phyloP scores from a whole-genome alignment of 805 yeast genomes.

The Wickerhamiella hasegawae region DNA sequence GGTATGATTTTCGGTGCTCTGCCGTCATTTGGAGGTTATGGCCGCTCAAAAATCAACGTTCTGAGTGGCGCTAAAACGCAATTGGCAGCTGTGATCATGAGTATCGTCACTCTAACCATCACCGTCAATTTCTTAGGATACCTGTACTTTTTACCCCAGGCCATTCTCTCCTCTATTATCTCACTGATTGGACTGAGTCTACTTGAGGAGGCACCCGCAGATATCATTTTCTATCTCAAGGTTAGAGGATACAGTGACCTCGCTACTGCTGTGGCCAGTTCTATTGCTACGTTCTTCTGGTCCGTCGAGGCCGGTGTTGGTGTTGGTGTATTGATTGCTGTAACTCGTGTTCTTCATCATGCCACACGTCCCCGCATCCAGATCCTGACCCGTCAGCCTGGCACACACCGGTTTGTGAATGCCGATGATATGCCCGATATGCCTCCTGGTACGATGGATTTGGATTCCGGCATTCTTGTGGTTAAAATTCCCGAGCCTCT shows the following conservation, averaged over 20 bases:
- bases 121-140: slow-evolving; percentile 42
- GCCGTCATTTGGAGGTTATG: slow-evolving; percentile 94
- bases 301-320: slow-evolving; percentile 84
- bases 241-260: slow-evolving; percentile 69
- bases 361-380: slow-evolving; percentile 74
- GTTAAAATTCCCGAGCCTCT: slow-evolving; percentile 79
- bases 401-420: slow-evolving; percentile 46
- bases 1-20: slow-evolving; percentile 44
- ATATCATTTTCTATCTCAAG: slow-evolving; percentile 52
- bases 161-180: slow-evolving; percentile 67
- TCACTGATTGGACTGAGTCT: slow-evolving; percentile 61
- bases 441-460: slow-evolving; percentile 20
- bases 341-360: slow-evolving; percentile 63
- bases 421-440: slow-evolving; percentile 42
- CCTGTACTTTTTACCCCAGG: slow-evolving; percentile 60
- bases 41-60: slow-evolving; percentile 78
- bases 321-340: slow-evolving; percentile 69
- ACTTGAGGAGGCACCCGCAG: slow-evolving; percentile 73
- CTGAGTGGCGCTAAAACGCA: slow-evolving; percentile 79
- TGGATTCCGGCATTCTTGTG: slow-evolving; percentile 55
- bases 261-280: slow-evolving; percentile 47
- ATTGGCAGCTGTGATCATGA: slow-evolving; percentile 69
- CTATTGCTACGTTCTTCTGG: slow-evolving; percentile 44
- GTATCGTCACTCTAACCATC: slow-evolving; percentile 53
- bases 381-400: slow-evolving; percentile 54